These are phyloP conservation scores for Leishmania major DNA, from an alignment of 208 protist species.

Conservation along the genomic window DNA sequence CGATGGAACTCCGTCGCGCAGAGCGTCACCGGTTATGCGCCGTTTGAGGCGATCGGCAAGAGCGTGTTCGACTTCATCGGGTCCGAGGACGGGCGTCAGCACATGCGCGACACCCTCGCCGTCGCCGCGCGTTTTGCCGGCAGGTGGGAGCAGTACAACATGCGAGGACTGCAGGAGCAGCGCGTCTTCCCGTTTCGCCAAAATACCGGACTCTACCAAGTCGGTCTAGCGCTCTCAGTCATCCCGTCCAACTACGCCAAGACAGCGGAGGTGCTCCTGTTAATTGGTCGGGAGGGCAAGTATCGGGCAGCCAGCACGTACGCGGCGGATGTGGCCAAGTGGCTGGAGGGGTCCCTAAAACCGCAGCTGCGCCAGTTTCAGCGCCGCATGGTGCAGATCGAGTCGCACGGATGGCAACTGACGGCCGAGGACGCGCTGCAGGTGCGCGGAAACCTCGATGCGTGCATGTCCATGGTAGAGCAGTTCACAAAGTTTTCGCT, in stretches of 20 bases:
- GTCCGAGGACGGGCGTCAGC: constrained; percentile 41
- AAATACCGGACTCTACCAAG: constrained; percentile 60
- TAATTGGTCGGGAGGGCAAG: constrained; percentile 78
- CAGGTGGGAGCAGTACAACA: constrained; percentile 65
- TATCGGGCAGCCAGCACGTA: constrained; percentile 67
- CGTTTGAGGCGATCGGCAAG: constrained; percentile 71
- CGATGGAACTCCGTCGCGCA: constrained; percentile 79
- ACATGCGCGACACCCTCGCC: constrained; percentile 52
- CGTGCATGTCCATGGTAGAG: constrained; percentile 67
- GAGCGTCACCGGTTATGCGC: constrained; percentile 58
- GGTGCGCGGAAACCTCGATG: constrained; percentile 71
- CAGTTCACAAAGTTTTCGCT: constrained; percentile 69
- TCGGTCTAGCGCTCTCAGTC: constrained; percentile 67
- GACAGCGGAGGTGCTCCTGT: constrained; percentile 75
- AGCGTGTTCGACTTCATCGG: constrained; percentile 69
- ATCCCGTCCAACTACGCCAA: constrained; percentile 60
- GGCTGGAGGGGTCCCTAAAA: constrained; percentile 69
- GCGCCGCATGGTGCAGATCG: constrained; percentile 58
- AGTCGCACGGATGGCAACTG: constrained; percentile 54
- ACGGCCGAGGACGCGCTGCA: constrained; percentile 60
- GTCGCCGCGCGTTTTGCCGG: constrained; percentile 57
- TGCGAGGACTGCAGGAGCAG: constrained; percentile 49
- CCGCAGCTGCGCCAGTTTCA: constrained; percentile 78
- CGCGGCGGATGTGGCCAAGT: constrained; percentile 71
- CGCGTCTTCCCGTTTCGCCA: constrained; percentile 69